A percentile compares a stretch with the other conserved stretches of the same genome.
These are phyloP conservation scores for Trichoderma breve DNA, from an alignment of 2,329 filamentous ascomycete genomes.

Conservation along the genomic window DNA sequence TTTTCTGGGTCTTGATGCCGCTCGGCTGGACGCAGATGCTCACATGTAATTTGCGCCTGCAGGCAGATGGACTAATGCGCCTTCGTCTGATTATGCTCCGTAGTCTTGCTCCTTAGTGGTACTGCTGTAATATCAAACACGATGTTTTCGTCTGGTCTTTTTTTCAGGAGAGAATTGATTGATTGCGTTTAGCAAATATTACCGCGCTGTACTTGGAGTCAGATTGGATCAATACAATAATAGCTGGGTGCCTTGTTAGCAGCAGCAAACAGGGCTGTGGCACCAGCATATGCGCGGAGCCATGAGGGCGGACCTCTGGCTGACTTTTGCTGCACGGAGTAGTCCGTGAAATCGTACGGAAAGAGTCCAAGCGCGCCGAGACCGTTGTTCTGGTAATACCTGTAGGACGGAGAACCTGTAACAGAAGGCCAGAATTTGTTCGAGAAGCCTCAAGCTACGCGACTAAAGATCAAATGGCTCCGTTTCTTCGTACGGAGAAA, in stretches of 20 bases:
- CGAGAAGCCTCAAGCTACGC: conserved; percentile 10
- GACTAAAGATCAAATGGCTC: background rate
- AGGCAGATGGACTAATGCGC: conserved; percentile 11
- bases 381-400: conserved; percentile 1
- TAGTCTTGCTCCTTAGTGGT: background rate
- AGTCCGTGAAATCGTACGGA: background rate
- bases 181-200: background rate
- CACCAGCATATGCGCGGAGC: background rate
- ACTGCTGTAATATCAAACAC: background rate
- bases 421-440: conserved; percentile 4
- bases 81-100: background rate
- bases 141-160: background rate
- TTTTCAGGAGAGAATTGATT: background rate
- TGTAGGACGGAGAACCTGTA: background rate
- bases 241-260: background rate
- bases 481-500: conserved; percentile 2
- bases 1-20: background rate
- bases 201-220: background rate
- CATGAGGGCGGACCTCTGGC: background rate
- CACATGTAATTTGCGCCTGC: conserved; percentile 8
- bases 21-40: conserved; percentile 2
- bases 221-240: background rate
- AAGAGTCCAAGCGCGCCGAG: background rate
- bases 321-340: background rate
- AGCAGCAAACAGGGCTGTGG: conserved; percentile 1